Base-by-base conservation (phyloP, 805 yeast species). In the Candida oleophila region DNA sequence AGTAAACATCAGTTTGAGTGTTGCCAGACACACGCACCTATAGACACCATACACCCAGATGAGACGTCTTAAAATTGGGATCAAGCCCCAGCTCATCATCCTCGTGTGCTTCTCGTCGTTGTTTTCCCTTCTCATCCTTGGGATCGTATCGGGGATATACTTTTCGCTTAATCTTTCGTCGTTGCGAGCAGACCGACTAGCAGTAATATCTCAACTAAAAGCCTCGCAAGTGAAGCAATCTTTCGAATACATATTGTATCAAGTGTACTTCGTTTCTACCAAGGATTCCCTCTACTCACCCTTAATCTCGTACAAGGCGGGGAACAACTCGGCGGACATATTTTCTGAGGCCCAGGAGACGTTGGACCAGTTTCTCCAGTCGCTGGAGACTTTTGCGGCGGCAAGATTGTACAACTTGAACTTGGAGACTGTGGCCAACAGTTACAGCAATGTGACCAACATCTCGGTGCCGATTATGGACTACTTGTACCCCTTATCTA, bases 121-220 rank as follows among this genome's bases (percentile, higher is more conserved):
- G 34, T 68, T 84, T 44, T 87, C 95, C 1, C 71, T 90, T 41
- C 72, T 85, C 22, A 81, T 88, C 1, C 66, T 90, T 39, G 90
- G 94, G 4, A 71, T 87, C 18, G 89, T 86, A 20, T 80, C 89
- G 8, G 94, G 73, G 42, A 78, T 85, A 3, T 87, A 87, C 62
- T 88, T 86, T 62, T 79, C 88, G 3, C 63, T 71, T 18, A 85
- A 81, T 51, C 80, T 84, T 49, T 76, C 81, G 25, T 65, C 76
- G 41, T 64, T 87, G 38, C 73, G 95, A 55, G 80, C 83, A 1
- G 90, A 87, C 50, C 77, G 90, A 47, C 68, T 90, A 21, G 80
- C 79, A 55, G 88, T 88, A 38, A 87, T 89, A 18, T 87, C 96
- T 2, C 87, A 87, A 61, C 69, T 90, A 46, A 89, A 89, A 62